Evolutionary conservation across 2,329 filamentous ascomycete species (phyloP).

Genomic region (Penicillium sp.): DNA sequence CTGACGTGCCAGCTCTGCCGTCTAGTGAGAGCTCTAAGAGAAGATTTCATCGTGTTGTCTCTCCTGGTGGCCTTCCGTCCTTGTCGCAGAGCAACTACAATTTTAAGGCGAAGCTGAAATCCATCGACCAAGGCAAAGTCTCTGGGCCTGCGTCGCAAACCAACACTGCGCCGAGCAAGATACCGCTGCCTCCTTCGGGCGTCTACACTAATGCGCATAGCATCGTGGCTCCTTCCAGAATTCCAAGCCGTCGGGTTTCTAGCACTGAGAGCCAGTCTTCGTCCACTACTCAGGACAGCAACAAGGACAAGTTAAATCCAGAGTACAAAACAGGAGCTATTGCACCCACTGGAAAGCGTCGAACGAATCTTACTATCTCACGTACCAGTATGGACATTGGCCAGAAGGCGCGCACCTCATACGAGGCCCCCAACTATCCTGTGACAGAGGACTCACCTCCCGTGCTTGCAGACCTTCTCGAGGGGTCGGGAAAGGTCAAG

Average conservation of each 20-base stretch:
- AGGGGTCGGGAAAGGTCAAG: constrained; percentile 7
- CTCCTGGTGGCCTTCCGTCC: not conserved
- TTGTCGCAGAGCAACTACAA: not conserved
- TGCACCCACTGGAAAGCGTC: not conserved
- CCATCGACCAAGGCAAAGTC: not conserved
- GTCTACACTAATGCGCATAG: not conserved
- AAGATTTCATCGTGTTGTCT: not conserved
- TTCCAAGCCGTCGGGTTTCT: not conserved
- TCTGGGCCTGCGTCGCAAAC: not conserved
- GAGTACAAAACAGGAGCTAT: not conserved
- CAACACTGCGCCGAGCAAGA: not conserved
- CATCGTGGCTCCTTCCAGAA: not conserved
- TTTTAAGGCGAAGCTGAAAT: not conserved
- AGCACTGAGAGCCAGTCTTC: not conserved
- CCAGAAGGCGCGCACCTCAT: not conserved
- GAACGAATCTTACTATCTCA: not conserved
- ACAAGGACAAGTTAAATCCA: not conserved
- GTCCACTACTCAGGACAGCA: not conserved
- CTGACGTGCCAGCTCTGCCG: not conserved
- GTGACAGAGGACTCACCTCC: constrained; percentile 2
- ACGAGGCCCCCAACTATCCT: not conserved
- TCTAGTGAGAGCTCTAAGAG: not conserved
- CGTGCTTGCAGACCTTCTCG: constrained; percentile 1
- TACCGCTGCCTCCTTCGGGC: constrained; percentile 5
- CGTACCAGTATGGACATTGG: not conserved